Evolutionary conservation across 2,329 filamentous ascomycete genomes (phyloP).

Genomic region (Chalara sp.): DNA sequence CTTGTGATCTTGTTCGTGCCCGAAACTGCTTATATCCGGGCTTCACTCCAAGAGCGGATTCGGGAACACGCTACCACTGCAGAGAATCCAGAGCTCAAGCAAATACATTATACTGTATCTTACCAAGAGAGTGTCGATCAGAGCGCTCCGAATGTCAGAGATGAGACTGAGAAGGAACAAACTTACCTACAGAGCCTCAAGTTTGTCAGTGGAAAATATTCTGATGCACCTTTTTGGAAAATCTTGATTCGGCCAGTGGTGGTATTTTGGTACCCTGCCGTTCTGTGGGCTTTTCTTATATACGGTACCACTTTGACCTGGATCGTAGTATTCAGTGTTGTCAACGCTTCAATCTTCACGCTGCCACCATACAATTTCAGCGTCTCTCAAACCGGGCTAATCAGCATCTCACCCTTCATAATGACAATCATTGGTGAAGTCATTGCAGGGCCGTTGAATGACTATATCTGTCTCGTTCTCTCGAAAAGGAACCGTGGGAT

Average conservation of each 20-base stretch:
- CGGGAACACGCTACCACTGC: not conserved
- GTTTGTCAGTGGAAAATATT: slow-evolving; percentile 27
- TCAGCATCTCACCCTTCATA: slow-evolving; percentile 42
- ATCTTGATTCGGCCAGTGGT: slow-evolving; percentile 29
- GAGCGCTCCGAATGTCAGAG: not conserved
- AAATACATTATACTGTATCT: too few species aligned
- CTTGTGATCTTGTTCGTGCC: slow-evolving; percentile 16
- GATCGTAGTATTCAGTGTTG: slow-evolving; percentile 39
- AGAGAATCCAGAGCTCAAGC: too few species aligned
- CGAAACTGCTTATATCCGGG: slow-evolving; percentile 25
- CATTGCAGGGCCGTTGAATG: slow-evolving; percentile 37
- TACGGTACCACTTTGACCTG: slow-evolving; percentile 37
- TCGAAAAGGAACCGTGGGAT: slow-evolving; percentile 15
- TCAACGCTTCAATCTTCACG: slow-evolving; percentile 34
- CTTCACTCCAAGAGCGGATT: slow-evolving; percentile 7
- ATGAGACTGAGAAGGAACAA: slow-evolving; percentile 18
- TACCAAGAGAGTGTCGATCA: too few species aligned
- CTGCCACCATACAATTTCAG: slow-evolving; percentile 34
- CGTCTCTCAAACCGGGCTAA: slow-evolving; percentile 41
- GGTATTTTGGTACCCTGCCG: slow-evolving; percentile 30
- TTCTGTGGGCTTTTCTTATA: slow-evolving; percentile 30
- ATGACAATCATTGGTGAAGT: slow-evolving; percentile 38
- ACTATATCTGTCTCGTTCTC: slow-evolving; percentile 19
- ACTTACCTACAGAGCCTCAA: slow-evolving; percentile 22
- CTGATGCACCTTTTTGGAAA: slow-evolving; percentile 27